phyloP scores from a whole-genome alignment of 179 eudicot species.

The Drosera spatulata region DNA sequence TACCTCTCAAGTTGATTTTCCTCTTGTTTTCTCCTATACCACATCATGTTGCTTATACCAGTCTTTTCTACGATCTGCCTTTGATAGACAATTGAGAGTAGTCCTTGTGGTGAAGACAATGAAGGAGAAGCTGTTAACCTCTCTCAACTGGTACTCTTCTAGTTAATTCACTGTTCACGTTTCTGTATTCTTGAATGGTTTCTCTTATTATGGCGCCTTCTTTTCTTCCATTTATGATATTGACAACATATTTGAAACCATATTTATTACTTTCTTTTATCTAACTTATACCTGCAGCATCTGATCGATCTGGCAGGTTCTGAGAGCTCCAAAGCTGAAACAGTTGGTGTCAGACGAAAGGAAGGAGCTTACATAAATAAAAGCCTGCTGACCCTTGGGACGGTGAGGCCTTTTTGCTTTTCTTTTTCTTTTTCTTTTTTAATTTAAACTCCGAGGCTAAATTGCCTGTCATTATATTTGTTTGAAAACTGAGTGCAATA shows the following conservation, averaged over 20 bases:
- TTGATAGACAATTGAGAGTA: slow-evolving; percentile 92
- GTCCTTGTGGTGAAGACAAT: slow-evolving; percentile 79
- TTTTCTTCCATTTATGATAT: slow-evolving; percentile 1
- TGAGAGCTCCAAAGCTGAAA: slow-evolving; percentile 97
- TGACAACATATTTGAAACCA: slow-evolving; percentile 2
- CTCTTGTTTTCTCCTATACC: neutral
- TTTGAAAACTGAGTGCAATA: no score
- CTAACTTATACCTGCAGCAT: slow-evolving; percentile 79
- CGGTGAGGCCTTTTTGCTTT: slow-evolving; percentile 57
- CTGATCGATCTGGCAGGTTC: slow-evolving; percentile 99
- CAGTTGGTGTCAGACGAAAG: slow-evolving; percentile 82
- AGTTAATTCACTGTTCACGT: no score
- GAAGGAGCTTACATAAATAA: slow-evolving; percentile 98
- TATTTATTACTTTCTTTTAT: slow-evolving; percentile 9
- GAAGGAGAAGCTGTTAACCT: slow-evolving; percentile 90
- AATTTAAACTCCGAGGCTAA: no score
- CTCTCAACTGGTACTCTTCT: slow-evolving; percentile 75
- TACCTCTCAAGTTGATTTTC: neutral
- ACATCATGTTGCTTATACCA: neutral
- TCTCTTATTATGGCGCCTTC: slow-evolving; percentile 2
- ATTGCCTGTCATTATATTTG: no score
- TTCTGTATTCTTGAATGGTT: neutral
- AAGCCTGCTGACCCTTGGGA: slow-evolving; percentile 96
- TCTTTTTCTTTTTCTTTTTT: no score
- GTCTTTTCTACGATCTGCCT: neutral